A percentile compares a stretch with the other conserved stretches of the same genome.
Evolutionary conservation across 1,284 basidiomycete species (phyloP).

Genomic region (Hortiboletus rubellus): DNA sequence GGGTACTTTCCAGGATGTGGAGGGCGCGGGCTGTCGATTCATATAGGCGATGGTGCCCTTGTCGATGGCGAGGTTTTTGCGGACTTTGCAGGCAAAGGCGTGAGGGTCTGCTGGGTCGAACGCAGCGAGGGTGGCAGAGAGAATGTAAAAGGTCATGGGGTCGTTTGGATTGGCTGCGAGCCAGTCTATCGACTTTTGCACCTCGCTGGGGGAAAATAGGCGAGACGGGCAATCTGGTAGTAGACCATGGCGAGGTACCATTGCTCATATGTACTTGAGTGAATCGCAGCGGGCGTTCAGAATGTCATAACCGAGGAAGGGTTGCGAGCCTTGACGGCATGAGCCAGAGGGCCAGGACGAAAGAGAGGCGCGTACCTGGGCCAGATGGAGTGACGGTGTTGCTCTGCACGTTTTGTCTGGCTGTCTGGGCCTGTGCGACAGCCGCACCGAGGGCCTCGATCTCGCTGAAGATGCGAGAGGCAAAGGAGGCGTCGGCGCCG

Average conservation of each 20-base stretch:
- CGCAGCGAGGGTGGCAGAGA: slow-evolving; percentile 64
- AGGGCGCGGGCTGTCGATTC: slow-evolving; percentile 54
- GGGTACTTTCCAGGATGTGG: slow-evolving; percentile 66
- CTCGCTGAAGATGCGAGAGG: slow-evolving; percentile 59
- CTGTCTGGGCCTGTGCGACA: slow-evolving; percentile 53
- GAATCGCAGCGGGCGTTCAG: slow-evolving; percentile 67
- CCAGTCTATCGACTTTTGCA: slow-evolving; percentile 67
- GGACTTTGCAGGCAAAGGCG: slow-evolving; percentile 42
- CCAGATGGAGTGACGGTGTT: slow-evolving; percentile 54
- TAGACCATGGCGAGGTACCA: slow-evolving; percentile 62
- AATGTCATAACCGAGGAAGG: slow-evolving; percentile 62
- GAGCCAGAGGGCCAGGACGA: not conserved
- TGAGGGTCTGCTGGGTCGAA: slow-evolving; percentile 69
- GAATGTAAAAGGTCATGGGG: slow-evolving; percentile 68
- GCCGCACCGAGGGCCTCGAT: slow-evolving; percentile 57
- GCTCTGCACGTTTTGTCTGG: slow-evolving; percentile 62
- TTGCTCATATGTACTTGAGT: slow-evolving; percentile 63
- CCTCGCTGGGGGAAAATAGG: slow-evolving; percentile 58
- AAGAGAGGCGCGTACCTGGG: slow-evolving; percentile 45
- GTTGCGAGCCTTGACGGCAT: slow-evolving; percentile 38
- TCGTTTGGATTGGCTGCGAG: slow-evolving; percentile 61
- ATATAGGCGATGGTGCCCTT: slow-evolving; percentile 50
- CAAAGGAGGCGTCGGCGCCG: slow-evolving; percentile 44
- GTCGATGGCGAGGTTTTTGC: slow-evolving; percentile 50
- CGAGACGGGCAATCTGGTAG: slow-evolving; percentile 63